Conservation (phyloP, 1,284 basidiomycete species). For the Heterobasidion annosum region DNA sequence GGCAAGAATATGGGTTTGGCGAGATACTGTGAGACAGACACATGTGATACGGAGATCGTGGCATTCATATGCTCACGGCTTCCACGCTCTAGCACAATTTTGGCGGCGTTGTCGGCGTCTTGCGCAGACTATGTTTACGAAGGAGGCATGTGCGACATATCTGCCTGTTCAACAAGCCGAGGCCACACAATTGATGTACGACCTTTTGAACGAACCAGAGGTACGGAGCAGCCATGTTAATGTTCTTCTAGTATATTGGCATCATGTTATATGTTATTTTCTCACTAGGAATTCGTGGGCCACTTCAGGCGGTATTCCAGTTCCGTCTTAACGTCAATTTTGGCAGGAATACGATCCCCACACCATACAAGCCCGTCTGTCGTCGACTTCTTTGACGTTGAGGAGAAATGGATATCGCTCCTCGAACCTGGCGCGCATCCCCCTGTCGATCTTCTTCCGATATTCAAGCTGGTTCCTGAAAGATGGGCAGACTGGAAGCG, state of each 20-base stretch:
- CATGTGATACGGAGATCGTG: neutral
- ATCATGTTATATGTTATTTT: neutral
- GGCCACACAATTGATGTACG: neutral
- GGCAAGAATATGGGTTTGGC: neutral
- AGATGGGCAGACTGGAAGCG: constrained; percentile 24
- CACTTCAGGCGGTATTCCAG: constrained; percentile 18
- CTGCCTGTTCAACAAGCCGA: neutral
- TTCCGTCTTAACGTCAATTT: constrained; percentile 20
- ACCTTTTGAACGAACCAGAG: neutral
- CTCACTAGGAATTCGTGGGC: constrained; percentile 16
- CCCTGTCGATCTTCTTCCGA: constrained; percentile 24
- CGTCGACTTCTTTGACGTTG: constrained; percentile 16
- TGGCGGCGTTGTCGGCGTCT: neutral
- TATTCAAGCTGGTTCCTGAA: constrained; percentile 23
- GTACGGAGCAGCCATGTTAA: neutral
- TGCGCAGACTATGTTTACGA: neutral
- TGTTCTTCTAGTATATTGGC: neutral
- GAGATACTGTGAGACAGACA: neutral
- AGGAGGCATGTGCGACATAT: neutral
- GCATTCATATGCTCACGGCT: too few species aligned
- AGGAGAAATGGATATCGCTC: constrained; percentile 17
- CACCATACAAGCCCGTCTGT: constrained; percentile 16
- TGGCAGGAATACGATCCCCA: constrained; percentile 22
- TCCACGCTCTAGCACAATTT: neutral
- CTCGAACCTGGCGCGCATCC: constrained; percentile 22